A percentile compares a stretch with the other conserved stretches of the same genome.
These are phyloP conservation scores for Leptographium wingfieldii DNA, from an alignment of 2,329 filamentous ascomycete genomes.

Conservation along the genomic window DNA sequence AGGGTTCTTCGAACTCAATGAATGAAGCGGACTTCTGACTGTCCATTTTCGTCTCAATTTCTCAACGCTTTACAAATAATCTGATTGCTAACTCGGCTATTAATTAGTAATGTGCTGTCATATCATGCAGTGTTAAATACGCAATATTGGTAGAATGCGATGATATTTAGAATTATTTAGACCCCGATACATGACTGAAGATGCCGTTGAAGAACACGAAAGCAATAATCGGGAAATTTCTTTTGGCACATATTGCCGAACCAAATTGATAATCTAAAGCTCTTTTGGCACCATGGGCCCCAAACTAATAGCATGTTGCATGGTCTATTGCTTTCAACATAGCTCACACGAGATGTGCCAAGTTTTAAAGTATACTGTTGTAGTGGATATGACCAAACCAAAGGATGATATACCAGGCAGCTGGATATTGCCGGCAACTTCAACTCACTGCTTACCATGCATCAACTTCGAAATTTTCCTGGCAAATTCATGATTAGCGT, in stretches of 20 bases:
- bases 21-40: constrained; percentile 81
- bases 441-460: constrained; percentile 54
- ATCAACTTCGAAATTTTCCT: constrained; percentile 90
- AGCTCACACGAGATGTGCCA: not conserved
- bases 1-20: constrained; percentile 56
- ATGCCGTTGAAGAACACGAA: not conserved
- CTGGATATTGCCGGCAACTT: not conserved
- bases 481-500: not conserved
- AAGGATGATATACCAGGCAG: not conserved
- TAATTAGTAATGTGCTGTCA: not conserved
- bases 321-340: too few species aligned
- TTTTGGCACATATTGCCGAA: not conserved
- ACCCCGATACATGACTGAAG: too few species aligned
- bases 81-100: not conserved
- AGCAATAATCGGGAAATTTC: not conserved
- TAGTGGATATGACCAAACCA: not conserved
- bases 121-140: not conserved
- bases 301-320: not conserved
- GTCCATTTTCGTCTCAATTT: constrained; percentile 1
- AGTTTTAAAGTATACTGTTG: not conserved
- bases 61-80: not conserved
- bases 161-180: too few species aligned
- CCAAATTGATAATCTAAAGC: not conserved
- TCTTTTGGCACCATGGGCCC: not conserved
- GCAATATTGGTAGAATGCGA: too few species aligned